Base-by-base conservation (phyloP, 2,329 filamentous ascomycete genomes). In the Fusarium sp. region DNA sequence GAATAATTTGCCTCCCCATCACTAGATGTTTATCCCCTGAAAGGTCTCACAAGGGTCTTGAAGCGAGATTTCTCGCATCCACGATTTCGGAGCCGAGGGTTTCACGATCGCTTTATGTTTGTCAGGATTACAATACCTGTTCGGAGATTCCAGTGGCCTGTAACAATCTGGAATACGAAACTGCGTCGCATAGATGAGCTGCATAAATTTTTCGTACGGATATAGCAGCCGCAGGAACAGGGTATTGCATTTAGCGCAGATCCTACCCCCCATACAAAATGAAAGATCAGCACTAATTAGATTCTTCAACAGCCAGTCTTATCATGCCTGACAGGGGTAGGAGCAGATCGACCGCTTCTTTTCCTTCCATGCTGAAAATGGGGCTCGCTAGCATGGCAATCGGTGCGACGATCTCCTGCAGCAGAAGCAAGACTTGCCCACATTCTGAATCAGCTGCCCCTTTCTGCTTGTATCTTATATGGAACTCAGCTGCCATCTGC, bases 261-360 rank as follows among this genome's bases (percentile, higher is more conserved):
- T 53, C 40, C 41, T 11, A 16, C 16, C 20, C 16, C 18, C 20
- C 20, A 18, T 23, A 47, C n/a, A n/a, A 20, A 40, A 41, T 51
- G n/a, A 43, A 18, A 43, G 55, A 58, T 58, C 34, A 12, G 23
- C 58, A 43, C 23, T 43, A 28, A 58, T 58, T n/a, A 28, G 27
- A 21, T 13, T 11, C 18, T 16, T 10, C 32, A 13, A 8, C 7
- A n/a, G 46, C 34, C 25, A 21, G 18, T 43, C 43, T 41, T 7
- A 7, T 42, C 21, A 28, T 25, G 13, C 32, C 13, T 10, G 21
- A 42, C 37, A 27, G 51, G 30, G 18, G 34, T 34, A 27, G 28
- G 42, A 7, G 14, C 11, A 49, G 23, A 60, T 58, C 53, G 16
- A 16, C 37, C 55, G 12, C 55, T 34, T 20, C 28, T 3, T 55